Conservation (phyloP, 2,329 filamentous ascomycete genomes). For the Chaetoscypha palmicola region DNA sequence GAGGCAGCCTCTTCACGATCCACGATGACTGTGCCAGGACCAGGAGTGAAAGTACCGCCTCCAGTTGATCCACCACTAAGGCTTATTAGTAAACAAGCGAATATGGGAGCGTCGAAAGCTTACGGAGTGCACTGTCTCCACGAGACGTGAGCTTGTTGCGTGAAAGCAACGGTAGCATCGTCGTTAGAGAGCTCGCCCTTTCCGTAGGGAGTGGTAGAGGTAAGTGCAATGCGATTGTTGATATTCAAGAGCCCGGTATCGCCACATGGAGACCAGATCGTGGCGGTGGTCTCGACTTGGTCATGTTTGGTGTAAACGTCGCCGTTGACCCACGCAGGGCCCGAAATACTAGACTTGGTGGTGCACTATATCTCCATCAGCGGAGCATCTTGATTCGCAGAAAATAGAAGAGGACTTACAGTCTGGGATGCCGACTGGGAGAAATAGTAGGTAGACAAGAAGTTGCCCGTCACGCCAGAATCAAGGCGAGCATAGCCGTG, state of each 20-base stretch:
- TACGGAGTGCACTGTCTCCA: conserved; percentile 13
- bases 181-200: conserved; percentile 17
- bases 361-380: no score
- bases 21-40: not conserved
- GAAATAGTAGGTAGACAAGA: conserved; percentile 21
- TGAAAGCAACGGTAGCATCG: conserved; percentile 19
- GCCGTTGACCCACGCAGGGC: conserved; percentile 13
- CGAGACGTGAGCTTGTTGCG: conserved; percentile 16
- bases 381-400: no score
- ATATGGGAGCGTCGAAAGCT: not conserved
- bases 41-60: conserved; percentile 5
- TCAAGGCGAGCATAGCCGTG: conserved; percentile 20
- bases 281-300: conserved; percentile 13
- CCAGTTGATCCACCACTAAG: conserved; percentile 3
- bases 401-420: not conserved
- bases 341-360: conserved; percentile 16
- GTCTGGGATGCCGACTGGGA: conserved; percentile 18
- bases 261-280: conserved; percentile 19
- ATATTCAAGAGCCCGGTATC: conserved; percentile 19
- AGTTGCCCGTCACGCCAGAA: conserved; percentile 15
- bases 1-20: not conserved
- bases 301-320: conserved; percentile 20
- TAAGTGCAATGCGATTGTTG: conserved; percentile 19
- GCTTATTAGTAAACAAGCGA: not conserved
- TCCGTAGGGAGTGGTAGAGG: conserved; percentile 5